Evolutionary conservation across 352 stramenopile species (phyloP), one percentile per base, ranked within the genome.

Genomic region (Globisporangium rhizosaccharum): DNA sequence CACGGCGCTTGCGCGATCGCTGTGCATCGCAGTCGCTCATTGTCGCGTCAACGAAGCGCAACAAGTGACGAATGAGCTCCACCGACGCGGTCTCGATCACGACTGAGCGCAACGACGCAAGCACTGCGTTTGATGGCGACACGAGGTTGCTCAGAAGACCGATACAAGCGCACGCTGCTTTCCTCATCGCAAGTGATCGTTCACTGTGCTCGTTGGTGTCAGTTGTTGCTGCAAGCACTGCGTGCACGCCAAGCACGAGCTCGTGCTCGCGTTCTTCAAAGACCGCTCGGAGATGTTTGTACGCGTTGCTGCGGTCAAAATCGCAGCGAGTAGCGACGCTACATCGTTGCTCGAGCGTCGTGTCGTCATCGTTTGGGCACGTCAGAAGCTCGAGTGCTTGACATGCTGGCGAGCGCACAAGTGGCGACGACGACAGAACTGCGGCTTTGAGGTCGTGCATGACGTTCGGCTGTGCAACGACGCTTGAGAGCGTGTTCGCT

Each of bases 321-420:
- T 36, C 30, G 30, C 30, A 36, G 6, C 30, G 30, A 4, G 30
- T 36, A 36, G 30, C 44, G 44, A 49, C 44, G n/a, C 18, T 12
- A 0, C n/a, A 51, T 51, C 8, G 46, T 20, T 33, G 46, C 4
- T 30, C 15, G 46, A 7, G 12, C n/a, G 46, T 8, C 6, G 3
- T 15, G n/a, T 33, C 30, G 18, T 46, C n/a, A 23, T 44, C 51
- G 30, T 46, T 23, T 23, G 20, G 18, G 11, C 6, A 17, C 15
- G n/a, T 46, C 18, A 56, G 51, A 6, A 56, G 17, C n/a, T 56
- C 51, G 1, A 56, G n/a, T 26, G 30, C 51, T 56, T 56, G 28
- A n/a, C 51, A 56, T 2, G 51, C 51, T n/a, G 51, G 18, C 9
- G 51, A n/a, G 23, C 33, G 23, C 33, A 45, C 51, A 8, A 23